Base-by-base conservation (phyloP, 129 eudicot species). In the Flaveria bidentis region DNA sequence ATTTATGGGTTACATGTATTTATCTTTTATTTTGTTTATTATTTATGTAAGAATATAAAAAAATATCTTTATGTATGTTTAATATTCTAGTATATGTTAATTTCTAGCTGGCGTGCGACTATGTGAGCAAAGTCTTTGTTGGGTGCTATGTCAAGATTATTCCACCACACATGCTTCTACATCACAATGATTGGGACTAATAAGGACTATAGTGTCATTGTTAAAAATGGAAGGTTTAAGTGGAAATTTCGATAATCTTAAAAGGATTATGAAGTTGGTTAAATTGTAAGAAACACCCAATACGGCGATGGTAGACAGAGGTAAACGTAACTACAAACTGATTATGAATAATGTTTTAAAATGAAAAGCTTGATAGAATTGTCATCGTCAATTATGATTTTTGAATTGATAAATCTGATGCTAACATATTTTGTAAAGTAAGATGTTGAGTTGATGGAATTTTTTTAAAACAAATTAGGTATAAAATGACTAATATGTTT, bases 91-190 rank as follows among this genome's bases (percentile, higher is more conserved):
- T 10, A 2, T 28, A 3, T 28, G 13, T 42, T 73, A 64, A 51
- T 55, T 26, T 74, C 18, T 55, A 80, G 84, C 84, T 80, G 80
- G 75, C 75, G 67, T 58, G 64, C 64, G 26, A 39, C 50, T 63
- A 63, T 28, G 67, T 13, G 67, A 55, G 22, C 10, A 69, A 33
- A 53, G 76, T 56, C 69, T 57, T 76, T 47, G 80, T 49, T 65
- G 25, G 80, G 80, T 76, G 18, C 22, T 68, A 68, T 64, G 83
- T 63, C 73, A 73, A 49, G 15, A 52, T 64, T 64, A 65, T 80
- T 80, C 74, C 7, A 73, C 74, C 74, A 66, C 78, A 72, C 83
- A 73, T 44, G 78, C 53, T 80, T 73, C 83, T 49, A 65, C 22
- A 28, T 13, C 18, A 16, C 9, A 63, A 36, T 62, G 14, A 14